Base-by-base conservation (phyloP, 768 basidiomycete species). In the Suillus clintonianus region DNA sequence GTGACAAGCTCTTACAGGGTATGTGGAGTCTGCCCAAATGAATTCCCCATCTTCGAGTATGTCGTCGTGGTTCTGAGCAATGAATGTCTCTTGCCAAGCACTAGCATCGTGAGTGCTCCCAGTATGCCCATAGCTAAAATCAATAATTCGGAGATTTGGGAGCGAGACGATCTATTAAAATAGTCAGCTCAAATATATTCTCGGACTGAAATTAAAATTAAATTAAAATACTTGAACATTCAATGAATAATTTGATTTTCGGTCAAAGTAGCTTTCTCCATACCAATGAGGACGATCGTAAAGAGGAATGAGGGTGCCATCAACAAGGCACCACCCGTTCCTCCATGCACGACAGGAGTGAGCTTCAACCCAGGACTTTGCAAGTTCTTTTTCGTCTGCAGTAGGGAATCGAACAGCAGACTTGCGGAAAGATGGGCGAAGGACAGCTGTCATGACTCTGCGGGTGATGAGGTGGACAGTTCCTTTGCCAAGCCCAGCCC, bases 21-120 rank as follows among this genome's bases (percentile, higher is more conserved):
- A 80, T 13, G 79, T 77, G 17, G 79, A 78, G 66, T 80, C 79
- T 19, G 71, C 77, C 77, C 78, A 79, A 24, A 79, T 67, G 34
- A 60, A 79, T 48, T 79, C 78, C 4, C 63, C 67, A 22, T 57
- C 64, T 9, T 65, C 54, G 17, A 79, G 63, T 8, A 79, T 43
- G 1, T n/a, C 45, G 0, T 59, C 36, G 61, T 72, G 72, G 14
- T 77, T 61, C 37, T 70, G 66, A 34, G 39, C 42, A 5, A 73
- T 50, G 5, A 53, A 30, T 1, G 77, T 78, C 10, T 70, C 37
- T 36, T 70, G 24, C 37, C 9, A 37, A 37, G 37, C 11, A 11
- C 11, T 37, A 37, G 37, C 37, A 68, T 81, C 77, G 66, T 81
- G 79, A n/a, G 70, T 67, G 63, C 78, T 79, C 15, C 78, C 78